Percentiles rank a stretch among this genome's conserved stretches.
These are phyloP conservation scores for Penicillium occitanis DNA, from an alignment of 2,329 filamentous ascomycete species.

Conservation along the genomic window DNA sequence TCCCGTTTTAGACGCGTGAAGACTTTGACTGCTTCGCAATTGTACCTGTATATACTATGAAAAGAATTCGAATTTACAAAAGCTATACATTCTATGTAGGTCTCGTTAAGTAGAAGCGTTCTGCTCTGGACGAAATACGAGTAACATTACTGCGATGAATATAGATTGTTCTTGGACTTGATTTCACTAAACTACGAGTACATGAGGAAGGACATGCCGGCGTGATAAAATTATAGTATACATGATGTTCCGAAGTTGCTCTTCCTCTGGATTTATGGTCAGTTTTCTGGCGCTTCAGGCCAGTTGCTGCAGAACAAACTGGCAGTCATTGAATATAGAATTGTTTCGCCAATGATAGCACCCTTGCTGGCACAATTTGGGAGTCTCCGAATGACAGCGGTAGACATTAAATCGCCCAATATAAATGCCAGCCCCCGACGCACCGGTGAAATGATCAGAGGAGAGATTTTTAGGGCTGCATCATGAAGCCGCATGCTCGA, in stretches of 20 bases:
- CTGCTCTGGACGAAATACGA: too few relatives aligned
- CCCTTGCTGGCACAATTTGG: too few relatives aligned
- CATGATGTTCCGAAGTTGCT: not conserved
- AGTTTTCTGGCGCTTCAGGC: not conserved
- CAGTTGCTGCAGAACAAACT: not conserved
- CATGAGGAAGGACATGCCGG: not conserved
- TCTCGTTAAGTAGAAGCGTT: too few relatives aligned
- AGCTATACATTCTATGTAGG: not conserved
- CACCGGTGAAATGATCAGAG: too few relatives aligned
- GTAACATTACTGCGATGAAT: not conserved
- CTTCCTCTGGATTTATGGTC: too few relatives aligned
- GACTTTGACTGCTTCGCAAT: not conserved
- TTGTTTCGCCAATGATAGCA: too few relatives aligned
- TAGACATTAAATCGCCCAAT: too few relatives aligned
- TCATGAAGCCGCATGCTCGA: too few relatives aligned
- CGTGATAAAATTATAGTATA: not conserved
- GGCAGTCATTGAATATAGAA: too few relatives aligned
- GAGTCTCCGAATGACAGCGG: too few relatives aligned
- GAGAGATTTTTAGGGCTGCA: too few relatives aligned
- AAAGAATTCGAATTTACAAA: not conserved
- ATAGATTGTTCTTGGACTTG: not conserved
- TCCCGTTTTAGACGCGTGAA: not conserved
- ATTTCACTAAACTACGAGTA: not conserved
- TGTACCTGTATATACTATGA: slow-evolving; percentile 17
- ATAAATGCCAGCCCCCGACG: too few relatives aligned